Conservation (phyloP, 306 rosid species). For the Cyclanthera cordifolia region DNA sequence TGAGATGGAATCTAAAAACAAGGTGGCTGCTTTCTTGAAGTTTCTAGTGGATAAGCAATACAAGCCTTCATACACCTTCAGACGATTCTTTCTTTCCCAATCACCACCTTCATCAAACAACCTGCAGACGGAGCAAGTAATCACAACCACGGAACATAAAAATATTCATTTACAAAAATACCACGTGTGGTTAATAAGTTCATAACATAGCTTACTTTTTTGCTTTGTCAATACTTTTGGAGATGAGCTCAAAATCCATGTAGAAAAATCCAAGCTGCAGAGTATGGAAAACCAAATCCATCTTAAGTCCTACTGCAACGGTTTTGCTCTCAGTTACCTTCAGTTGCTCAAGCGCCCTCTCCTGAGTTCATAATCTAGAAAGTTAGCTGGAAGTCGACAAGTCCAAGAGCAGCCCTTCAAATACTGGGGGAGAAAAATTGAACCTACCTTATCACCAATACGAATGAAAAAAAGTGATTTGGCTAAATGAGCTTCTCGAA, state of each 20-base stretch:
- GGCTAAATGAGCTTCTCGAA: slow-evolving; percentile 95
- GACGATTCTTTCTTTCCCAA: slow-evolving; percentile 95
- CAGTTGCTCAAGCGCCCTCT: slow-evolving; percentile 80
- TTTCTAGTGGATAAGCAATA: slow-evolving; percentile 85
- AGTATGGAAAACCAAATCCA: slow-evolving; percentile 87
- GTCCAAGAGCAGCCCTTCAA: slow-evolving; percentile 7
- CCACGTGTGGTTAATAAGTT: neutral
- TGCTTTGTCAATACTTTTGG: slow-evolving; percentile 91
- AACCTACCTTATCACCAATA: slow-evolving; percentile 71
- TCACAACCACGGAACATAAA: slow-evolving; percentile 20
- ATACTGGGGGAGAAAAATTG: neutral
- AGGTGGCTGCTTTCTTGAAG: slow-evolving; percentile 72
- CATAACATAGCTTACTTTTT: slow-evolving; percentile 41
- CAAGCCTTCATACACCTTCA: slow-evolving; percentile 93
- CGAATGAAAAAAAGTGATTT: slow-evolving; percentile 80
- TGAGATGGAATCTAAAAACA: slow-evolving; percentile 89
- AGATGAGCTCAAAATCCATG: slow-evolving; percentile 93
- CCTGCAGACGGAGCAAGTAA: slow-evolving; percentile 30
- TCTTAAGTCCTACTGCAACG: slow-evolving; percentile 95
- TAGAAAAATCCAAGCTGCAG: slow-evolving; percentile 86
- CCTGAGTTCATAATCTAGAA: slow-evolving; percentile 35
- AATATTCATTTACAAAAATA: slow-evolving; percentile 9
- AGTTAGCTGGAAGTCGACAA: slow-evolving; percentile 11
- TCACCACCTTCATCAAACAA: slow-evolving; percentile 99
- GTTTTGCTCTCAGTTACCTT: slow-evolving; percentile 88